Base-by-base conservation (phyloP, 306 rosid species). In the Trichosanthes truncata region DNA sequence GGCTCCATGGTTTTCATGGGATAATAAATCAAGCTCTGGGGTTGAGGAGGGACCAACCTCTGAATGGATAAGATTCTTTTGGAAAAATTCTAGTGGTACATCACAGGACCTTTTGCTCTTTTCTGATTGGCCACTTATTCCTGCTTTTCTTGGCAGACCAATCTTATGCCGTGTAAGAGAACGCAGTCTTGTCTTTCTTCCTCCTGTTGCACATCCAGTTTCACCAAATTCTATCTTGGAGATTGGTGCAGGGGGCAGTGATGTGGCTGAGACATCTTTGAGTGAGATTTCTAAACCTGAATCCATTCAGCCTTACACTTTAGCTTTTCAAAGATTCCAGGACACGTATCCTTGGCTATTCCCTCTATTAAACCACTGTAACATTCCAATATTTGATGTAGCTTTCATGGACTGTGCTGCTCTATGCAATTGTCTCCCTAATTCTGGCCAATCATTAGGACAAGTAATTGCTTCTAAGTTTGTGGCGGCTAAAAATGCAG, bases 1-100 rank as follows among this genome's bases (percentile, higher is more conserved):
- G 91, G 95, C 85, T 81, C 97, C 98, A 0, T 94, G 98, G 98
- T 89, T 92, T 87, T 94, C 98, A 74, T 94, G 98, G 98, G 95
- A 94, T 87, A 94, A 84, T 74, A 83, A 84, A 76, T 78, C 88
- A 82, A 81, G 83, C 82, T 85, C 90, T 78, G 91, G 90, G 25
- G 81, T 91, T 82, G 95, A 89, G 81, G 97, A 87, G 45, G 92
- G 93, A 57, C 98, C 98, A 83, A 89, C 98, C 78, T 84, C 92
- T 79, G 95, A 91, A 80, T 94, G 98, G 98, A 88, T 94, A 84
- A 87, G 91, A 81, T 83, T 88, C 80, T 94, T 92, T 81, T 94
- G 98, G 98, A 89, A 89, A 85, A 88, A 60, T 82, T 87, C 85
- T 77, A 87, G 81, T 13, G 87, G 89, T 52, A 82, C 90, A 29